Evolutionary conservation across 2,329 filamentous ascomycete species (phyloP), one percentile per base, ranked within the genome.

Genomic region (Monosporascus sp.): DNA sequence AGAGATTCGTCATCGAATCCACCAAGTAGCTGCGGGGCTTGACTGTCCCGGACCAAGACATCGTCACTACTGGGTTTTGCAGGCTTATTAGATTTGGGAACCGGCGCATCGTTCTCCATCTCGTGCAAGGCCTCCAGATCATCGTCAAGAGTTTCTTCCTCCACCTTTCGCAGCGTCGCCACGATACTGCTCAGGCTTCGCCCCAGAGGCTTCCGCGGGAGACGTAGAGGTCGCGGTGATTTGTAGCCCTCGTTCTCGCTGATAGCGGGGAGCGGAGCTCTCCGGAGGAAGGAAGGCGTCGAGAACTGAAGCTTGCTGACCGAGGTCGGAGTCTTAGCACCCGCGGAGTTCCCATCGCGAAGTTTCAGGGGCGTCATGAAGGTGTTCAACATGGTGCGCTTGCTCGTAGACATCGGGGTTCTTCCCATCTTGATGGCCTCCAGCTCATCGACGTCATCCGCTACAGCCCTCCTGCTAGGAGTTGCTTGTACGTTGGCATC

Each of bases 71-170:
- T 7, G 55, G 58, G 55, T 60, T 61, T 50, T 53, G 56, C 31
- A 49, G 52, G 59, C 41, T 55, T 62, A 2, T 41, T 26, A 3
- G 55, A 45, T 20, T 52, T 58, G 1, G 57, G 45, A 19, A 47
- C 54, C 7, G 51, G 59, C n/a, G 63, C 68, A 38, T 76, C 78
- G 27, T 71, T 68, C 67, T 93, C 88, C 63, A 87, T 73, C 65
- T 91, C 89, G n/a, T 80, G 79, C 65, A 93, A 71, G 2, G 86
- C 83, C 7, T 91, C 88, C 55, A 89, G 72, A 37, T 93, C 88
- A 26, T 92, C 88, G 49, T 90, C 88, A 51, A 86, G 73, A 19
- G 75, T 74, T 45, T 88, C 82, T 50, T 90, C 86, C 65, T 90
- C 85, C 52, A 89, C 77, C 64, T 84, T 85, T 56, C 86, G 78